phyloP scores from a whole-genome alignment of 306 rosid species.

The Castanea sativa region DNA sequence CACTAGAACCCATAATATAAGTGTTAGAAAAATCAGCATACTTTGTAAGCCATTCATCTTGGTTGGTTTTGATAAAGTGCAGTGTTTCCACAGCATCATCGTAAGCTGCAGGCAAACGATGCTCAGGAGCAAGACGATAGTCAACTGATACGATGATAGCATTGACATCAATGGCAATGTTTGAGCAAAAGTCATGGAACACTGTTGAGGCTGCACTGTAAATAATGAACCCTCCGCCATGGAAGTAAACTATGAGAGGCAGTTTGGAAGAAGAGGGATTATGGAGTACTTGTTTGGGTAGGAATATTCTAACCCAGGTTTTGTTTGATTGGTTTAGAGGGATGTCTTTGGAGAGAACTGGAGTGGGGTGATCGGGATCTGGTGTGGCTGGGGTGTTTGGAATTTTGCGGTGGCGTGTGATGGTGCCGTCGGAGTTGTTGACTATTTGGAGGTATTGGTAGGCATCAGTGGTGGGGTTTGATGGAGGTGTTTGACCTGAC shows the following conservation, averaged over 20 bases:
- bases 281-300: slow-evolving; percentile 32
- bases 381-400: slow-evolving; percentile 34
- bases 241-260: slow-evolving; percentile 47
- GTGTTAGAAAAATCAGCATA: too few relatives aligned
- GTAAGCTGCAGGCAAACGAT: too few relatives aligned
- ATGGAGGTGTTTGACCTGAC: neutral
- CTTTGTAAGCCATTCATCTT: too few relatives aligned
- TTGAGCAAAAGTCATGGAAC: slow-evolving; percentile 10
- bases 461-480: slow-evolving; percentile 20
- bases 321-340: slow-evolving; percentile 37
- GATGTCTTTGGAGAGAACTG: slow-evolving; percentile 42
- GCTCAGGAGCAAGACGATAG: too few relatives aligned
- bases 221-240: slow-evolving; percentile 42
- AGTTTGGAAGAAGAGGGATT: slow-evolving; percentile 13
- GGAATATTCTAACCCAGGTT: slow-evolving; percentile 40
- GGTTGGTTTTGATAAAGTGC: too few relatives aligned
- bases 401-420: slow-evolving; percentile 26
- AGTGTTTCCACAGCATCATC: too few relatives aligned
- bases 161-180: too few relatives aligned
- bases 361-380: slow-evolving; percentile 25
- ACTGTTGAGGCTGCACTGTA: slow-evolving; percentile 23
- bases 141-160: too few relatives aligned
- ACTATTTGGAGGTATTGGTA: slow-evolving; percentile 34
- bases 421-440: slow-evolving; percentile 35
- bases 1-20: too few relatives aligned